These are phyloP conservation scores for Mariannaea elegans DNA, from an alignment of 2,329 filamentous ascomycete genomes.

Conservation along the genomic window DNA sequence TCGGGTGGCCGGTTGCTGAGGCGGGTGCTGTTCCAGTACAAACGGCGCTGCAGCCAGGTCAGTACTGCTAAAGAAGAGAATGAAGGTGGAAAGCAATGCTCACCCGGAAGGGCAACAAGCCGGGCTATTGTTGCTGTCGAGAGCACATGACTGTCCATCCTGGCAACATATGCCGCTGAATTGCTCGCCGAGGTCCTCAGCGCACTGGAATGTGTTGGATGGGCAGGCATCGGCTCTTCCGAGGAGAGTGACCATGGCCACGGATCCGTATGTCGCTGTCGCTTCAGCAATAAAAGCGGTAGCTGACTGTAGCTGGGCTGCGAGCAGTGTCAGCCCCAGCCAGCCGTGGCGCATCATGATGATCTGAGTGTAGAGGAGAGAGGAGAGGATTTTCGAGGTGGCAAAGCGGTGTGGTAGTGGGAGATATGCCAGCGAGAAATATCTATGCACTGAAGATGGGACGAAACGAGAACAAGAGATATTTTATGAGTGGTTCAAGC, in stretches of 20 bases:
- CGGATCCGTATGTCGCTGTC: conserved; percentile 33
- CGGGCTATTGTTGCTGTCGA: conserved; percentile 58
- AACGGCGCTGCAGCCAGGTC: conserved; percentile 53
- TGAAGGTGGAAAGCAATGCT: conserved; percentile 33
- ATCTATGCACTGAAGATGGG: conserved; percentile 6
- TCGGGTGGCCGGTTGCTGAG: conserved; percentile 47
- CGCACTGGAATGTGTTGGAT: conserved; percentile 60
- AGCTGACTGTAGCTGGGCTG: conserved; percentile 20
- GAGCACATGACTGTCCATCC: conserved; percentile 58
- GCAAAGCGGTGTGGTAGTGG: not conserved
- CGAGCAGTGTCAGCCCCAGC: conserved; percentile 35
- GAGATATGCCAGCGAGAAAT: not conserved
- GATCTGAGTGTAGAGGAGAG: not conserved
- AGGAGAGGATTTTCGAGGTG: not conserved
- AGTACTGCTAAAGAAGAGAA: conserved; percentile 15
- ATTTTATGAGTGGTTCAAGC: conserved; percentile 5
- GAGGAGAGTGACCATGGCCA: conserved; percentile 33
- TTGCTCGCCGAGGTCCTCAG: conserved; percentile 53
- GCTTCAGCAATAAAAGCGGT: conserved; percentile 28
- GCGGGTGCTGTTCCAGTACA: conserved; percentile 65
- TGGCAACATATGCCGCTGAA: conserved; percentile 62
- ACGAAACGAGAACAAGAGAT: conserved; percentile 6
- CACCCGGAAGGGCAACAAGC: conserved; percentile 65
- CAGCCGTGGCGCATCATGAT: conserved; percentile 34
- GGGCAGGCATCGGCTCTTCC: conserved; percentile 52